Evolutionary conservation across 805 yeast genomes (phyloP).

Genomic region (Phaffomyces antillensis): DNA sequence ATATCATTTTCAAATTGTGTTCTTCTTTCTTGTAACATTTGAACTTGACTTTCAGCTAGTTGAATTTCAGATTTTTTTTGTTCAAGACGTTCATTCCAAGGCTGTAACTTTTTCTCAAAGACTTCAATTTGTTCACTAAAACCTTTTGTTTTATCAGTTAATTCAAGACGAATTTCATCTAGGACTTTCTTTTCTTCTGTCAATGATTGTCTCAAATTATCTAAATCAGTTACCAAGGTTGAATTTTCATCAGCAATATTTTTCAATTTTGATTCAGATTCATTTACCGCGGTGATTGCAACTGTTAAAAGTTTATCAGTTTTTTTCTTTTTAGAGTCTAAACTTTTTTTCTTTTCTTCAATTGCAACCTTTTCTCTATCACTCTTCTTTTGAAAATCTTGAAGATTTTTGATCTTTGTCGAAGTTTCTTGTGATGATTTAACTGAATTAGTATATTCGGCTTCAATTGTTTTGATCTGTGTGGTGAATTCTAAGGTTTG

Average conservation of each 20-base stretch:
- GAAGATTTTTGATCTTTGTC: constrained; percentile 25
- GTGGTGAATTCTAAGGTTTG: constrained; percentile 34
- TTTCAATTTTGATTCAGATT: constrained; percentile 40
- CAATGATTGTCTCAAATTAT: constrained; percentile 37
- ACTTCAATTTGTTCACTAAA: constrained; percentile 58
- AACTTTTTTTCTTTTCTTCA: constrained; percentile 72
- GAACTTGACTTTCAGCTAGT: constrained; percentile 59
- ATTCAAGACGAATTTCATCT: constrained; percentile 53
- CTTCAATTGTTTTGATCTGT: constrained; percentile 28
- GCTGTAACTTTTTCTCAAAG: constrained; percentile 64
- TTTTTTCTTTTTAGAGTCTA: constrained; percentile 50
- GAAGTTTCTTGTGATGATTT: constrained; percentile 19
- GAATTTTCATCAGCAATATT: constrained; percentile 38
- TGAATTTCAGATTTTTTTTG: constrained; percentile 57
- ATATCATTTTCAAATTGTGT: constrained; percentile 38
- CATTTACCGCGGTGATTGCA: constrained; percentile 37
- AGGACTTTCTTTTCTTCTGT: constrained; percentile 48
- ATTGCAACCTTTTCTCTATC: constrained; percentile 58
- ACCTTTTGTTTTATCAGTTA: constrained; percentile 68
- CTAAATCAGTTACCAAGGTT: constrained; percentile 38
- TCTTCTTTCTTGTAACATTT: constrained; percentile 44
- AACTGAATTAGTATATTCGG: constrained; percentile 22
- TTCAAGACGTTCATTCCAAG: constrained; percentile 69
- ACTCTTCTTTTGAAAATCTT: constrained; percentile 32
- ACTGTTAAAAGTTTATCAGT: constrained; percentile 45